These are phyloP conservation scores for Ophiostoma perfectum DNA, from an alignment of 2,329 filamentous ascomycete species.

Conservation along the genomic window DNA sequence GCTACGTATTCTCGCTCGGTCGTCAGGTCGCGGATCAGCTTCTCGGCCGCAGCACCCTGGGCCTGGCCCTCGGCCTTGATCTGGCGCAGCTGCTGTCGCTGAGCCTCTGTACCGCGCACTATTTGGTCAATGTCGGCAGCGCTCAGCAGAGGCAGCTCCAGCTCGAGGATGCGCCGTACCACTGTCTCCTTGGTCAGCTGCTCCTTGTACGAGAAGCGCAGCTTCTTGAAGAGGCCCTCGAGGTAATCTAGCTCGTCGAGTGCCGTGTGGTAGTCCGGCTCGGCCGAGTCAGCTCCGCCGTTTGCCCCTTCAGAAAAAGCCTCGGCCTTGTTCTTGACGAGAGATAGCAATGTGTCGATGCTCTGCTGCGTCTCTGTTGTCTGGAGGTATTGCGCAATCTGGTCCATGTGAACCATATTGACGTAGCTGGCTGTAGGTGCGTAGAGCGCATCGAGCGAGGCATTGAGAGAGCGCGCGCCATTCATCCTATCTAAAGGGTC, in stretches of 20 bases:
- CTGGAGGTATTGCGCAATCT: conserved; percentile 23
- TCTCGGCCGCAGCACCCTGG: conserved; percentile 68
- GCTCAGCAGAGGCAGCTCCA: conserved; percentile 79
- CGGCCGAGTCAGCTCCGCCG: background rate
- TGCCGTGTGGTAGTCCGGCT: conserved; percentile 24
- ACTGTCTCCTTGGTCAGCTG: conserved; percentile 99
- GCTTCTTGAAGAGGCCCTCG: conserved; percentile 90
- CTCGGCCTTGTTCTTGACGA: conserved; percentile 19
- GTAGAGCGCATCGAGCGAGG: conserved; percentile 15
- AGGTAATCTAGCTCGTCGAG: conserved; percentile 72
- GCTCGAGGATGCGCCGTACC: conserved; percentile 83
- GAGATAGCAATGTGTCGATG: conserved; percentile 23
- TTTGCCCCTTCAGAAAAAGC: background rate
- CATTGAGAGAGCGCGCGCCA: background rate
- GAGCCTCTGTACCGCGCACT: conserved; percentile 57
- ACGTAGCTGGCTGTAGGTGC: conserved; percentile 16
- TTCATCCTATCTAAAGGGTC: background rate
- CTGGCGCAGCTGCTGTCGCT: conserved; percentile 70
- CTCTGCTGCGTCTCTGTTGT: conserved; percentile 21
- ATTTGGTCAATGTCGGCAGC: conserved; percentile 75
- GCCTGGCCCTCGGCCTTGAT: conserved; percentile 73
- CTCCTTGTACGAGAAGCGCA: conserved; percentile 95
- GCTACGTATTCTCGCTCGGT: conserved; percentile 43
- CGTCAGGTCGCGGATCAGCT: conserved; percentile 54
- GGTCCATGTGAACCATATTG: conserved; percentile 25